Percentiles rank a stretch among this genome's conserved stretches.
These are phyloP conservation scores for Chalciporus sp. DNA, from an alignment of 1,284 basidiomycete species.

Conservation along the genomic window DNA sequence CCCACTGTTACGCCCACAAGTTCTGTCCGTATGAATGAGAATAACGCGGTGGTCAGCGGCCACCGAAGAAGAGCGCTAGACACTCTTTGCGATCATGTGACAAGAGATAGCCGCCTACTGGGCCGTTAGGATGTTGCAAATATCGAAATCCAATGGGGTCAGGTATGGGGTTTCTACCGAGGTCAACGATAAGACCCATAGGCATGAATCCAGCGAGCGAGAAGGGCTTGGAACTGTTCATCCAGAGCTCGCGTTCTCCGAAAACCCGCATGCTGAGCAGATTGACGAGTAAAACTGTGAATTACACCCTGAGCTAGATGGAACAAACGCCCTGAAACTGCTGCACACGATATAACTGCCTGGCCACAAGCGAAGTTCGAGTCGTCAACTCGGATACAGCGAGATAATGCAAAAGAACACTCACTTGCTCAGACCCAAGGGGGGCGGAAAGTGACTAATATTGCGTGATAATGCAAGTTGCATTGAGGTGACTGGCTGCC, in stretches of 20 bases:
- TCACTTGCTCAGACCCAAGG: conserved; percentile 18
- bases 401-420: conserved; percentile 41
- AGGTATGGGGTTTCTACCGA: conserved; percentile 64
- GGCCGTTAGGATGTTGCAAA: conserved; percentile 53
- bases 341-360: conserved; percentile 60
- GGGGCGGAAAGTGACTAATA: conserved; percentile 18
- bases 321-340: conserved; percentile 29
- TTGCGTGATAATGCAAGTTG: conserved; percentile 16
- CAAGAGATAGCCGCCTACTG: conserved; percentile 49
- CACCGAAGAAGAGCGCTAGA: conserved; percentile 58
- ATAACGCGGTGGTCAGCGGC: conserved; percentile 55
- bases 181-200: conserved; percentile 52
- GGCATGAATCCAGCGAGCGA: conserved; percentile 63
- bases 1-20: conserved; percentile 53
- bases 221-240: conserved; percentile 57
- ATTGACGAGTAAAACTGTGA: conserved; percentile 56
- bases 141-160: conserved; percentile 69
- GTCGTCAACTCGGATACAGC: conserved; percentile 30
- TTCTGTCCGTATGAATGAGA: conserved; percentile 52
- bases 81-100: conserved; percentile 47
- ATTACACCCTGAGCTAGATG: conserved; percentile 1
- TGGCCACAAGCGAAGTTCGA: conserved; percentile 18
- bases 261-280: conserved; percentile 53
- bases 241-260: conserved; percentile 66
- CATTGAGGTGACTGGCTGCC: conserved; percentile 20